phyloP scores from a whole-genome alignment of 108 stramenopile genomes.

The Mayamaea pseudoterrestris region DNA sequence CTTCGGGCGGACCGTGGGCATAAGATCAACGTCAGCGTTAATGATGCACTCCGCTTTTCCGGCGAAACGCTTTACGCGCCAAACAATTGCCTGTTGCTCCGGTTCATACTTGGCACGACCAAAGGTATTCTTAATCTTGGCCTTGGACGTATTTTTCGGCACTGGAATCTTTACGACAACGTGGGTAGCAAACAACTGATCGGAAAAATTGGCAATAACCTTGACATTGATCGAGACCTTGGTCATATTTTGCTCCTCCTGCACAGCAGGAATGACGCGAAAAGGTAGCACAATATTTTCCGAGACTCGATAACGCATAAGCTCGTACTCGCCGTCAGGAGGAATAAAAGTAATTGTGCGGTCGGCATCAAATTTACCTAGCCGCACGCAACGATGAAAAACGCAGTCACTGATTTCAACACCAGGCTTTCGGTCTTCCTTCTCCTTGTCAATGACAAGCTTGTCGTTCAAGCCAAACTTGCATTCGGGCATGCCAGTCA shows the following conservation, averaged over 20 bases:
- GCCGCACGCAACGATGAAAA: conserved; percentile 94
- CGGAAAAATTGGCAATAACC: conserved; percentile 86
- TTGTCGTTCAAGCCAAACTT: conserved; percentile 99
- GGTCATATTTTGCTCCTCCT: conserved; percentile 85
- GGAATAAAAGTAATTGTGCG: conserved; percentile 99
- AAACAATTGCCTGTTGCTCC: conserved; percentile 95
- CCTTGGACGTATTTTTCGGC: conserved; percentile 93
- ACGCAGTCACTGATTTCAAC: conserved; percentile 99
- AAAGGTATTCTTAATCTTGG: conserved; percentile 84
- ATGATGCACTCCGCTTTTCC: conserved; percentile 92
- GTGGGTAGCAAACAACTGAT: conserved; percentile 88
- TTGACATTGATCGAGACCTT: conserved; percentile 90
- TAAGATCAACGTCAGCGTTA: conserved; percentile 88
- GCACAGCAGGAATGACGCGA: conserved; percentile 91
- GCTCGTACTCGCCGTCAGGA: conserved; percentile 99
- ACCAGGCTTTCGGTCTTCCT: conserved; percentile 57
- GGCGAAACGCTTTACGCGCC: conserved; percentile 93
- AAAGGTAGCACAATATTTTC: conserved; percentile 95
- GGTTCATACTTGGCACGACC: conserved; percentile 97
- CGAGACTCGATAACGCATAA: conserved; percentile 96
- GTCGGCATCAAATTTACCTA: conserved; percentile 99
- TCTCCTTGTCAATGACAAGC: conserved; percentile 95
- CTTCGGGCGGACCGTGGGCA: conserved; percentile 88
- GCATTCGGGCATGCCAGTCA: conserved; percentile 98
- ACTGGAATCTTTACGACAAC: conserved; percentile 96